Base-by-base conservation (phyloP, 2,329 filamentous ascomycete species). In the Eurotiales sp. region DNA sequence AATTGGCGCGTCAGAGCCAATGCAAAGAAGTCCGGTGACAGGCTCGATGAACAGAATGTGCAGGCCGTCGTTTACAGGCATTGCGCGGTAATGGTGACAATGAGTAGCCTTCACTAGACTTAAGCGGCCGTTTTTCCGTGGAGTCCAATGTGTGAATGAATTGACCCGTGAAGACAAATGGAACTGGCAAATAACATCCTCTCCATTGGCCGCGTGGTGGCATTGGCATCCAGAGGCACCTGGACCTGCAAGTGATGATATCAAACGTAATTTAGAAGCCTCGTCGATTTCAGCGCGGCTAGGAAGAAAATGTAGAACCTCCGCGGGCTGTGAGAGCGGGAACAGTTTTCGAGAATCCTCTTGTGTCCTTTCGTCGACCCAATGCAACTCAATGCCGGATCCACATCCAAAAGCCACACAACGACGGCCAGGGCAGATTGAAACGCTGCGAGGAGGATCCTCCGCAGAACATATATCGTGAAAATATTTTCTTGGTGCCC, bases 21-120 rank as follows among this genome's bases (percentile, higher is more conserved):
- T 67, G 54, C 78, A 84, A 6, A 87, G 72, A 8, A 74, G 65
- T 8, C 75, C 77, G 1, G 74, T 79, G 10, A 66, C 65, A 4
- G 83, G 82, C 60, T 87, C 83, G 6, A 81, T 81, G 62, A 85
- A 87, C 4, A 87, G 66, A 30, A 87, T 72, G 58, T 87, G 82
- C 51, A 79, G 71, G 1, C 84, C 83, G 62, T 87, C 85, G 55
- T 81, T 84, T 34, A 87, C 64, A 3, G 85, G 84, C 11, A 85
- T 68, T 2, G 83, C 83, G 41, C 77, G 78, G 59, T 83, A 85
- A 58, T 86, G 82, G 59, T 86, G 82, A 29, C 76, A 76, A 43
- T 70, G 72, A 1, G 69, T 72, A 14, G 72, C 69, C 27, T 70
- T 66, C n/a, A 75, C 62, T 8, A 68, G 60, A 27, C 62, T 67